These are phyloP conservation scores for Dactylellina cionopaga DNA, from an alignment of 2,329 filamentous ascomycete species.

Conservation along the genomic window DNA sequence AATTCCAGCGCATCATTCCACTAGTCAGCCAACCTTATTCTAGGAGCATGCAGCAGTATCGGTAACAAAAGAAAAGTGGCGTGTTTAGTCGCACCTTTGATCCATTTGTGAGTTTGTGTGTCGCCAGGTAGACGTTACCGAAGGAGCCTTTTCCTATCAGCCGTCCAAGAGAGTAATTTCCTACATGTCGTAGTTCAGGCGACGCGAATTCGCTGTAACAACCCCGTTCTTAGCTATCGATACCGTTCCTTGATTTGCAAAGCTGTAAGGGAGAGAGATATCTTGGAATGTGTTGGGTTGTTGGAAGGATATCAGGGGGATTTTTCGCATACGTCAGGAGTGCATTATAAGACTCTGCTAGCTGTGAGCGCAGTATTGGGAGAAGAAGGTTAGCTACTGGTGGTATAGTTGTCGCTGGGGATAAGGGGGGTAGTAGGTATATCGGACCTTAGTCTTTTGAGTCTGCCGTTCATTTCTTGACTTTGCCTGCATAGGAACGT, in stretches of 20 bases:
- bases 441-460: constrained; percentile 70
- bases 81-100: constrained; percentile 76
- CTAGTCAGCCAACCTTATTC: not conserved
- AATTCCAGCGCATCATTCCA: constrained; percentile 23
- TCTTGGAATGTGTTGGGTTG: constrained; percentile 37
- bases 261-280: not conserved
- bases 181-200: constrained; percentile 88
- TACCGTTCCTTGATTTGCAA: constrained; percentile 29
- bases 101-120: constrained; percentile 97
- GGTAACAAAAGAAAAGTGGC: no score
- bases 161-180: constrained; percentile 90
- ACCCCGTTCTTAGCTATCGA: constrained; percentile 16
- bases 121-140: constrained; percentile 95
- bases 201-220: constrained; percentile 84
- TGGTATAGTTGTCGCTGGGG: not conserved
- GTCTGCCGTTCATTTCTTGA: constrained; percentile 69
- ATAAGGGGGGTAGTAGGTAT: not conserved
- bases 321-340: constrained; percentile 79
- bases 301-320: constrained; percentile 26
- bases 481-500: constrained; percentile 60
- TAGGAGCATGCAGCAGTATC: constrained; percentile 5
- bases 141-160: constrained; percentile 98
- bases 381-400: constrained; percentile 11
- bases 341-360: constrained; percentile 95
- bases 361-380: constrained; percentile 66